Evolutionary conservation across 2,329 filamentous ascomycete genomes (phyloP).

Genomic region (Coniella lustricola): DNA sequence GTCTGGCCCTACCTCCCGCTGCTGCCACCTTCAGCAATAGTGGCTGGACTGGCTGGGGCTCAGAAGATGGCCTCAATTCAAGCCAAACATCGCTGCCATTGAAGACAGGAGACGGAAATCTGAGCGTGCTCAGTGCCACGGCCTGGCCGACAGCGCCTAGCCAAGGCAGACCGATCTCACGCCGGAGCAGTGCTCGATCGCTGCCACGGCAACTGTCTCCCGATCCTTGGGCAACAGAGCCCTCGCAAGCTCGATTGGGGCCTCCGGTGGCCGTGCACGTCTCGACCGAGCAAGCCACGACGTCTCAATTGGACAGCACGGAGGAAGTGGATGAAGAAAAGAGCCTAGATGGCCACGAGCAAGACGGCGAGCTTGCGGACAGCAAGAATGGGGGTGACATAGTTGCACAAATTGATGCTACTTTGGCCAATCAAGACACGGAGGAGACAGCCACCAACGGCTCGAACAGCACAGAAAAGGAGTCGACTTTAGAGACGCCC

Average conservation of each 20-base stretch:
- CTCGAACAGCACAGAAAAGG: neutral
- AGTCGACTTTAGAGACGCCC: neutral
- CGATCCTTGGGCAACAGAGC: conserved; percentile 35
- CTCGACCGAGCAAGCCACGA: conserved; percentile 13
- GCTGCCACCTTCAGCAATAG: conserved; percentile 12
- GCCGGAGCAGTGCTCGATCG: conserved; percentile 15
- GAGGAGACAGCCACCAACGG: neutral
- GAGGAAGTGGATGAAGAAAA: conserved; percentile 10
- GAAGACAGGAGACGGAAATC: conserved; percentile 26
- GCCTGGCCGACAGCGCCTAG: conserved; percentile 32
- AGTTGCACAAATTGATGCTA: neutral
- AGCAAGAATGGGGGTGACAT: neutral
- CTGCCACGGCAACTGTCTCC: conserved; percentile 29
- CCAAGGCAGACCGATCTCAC: conserved; percentile 20
- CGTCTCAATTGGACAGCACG: conserved; percentile 12
- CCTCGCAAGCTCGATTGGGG: conserved; percentile 17
- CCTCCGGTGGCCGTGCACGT: conserved; percentile 10
- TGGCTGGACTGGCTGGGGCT: conserved; percentile 27
- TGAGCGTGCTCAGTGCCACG: conserved; percentile 28
- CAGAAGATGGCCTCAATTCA: conserved; percentile 16
- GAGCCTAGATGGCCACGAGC: neutral
- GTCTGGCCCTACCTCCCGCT: conserved; percentile 20
- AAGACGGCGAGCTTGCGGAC: neutral
- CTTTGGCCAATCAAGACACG: neutral
- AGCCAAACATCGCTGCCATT: conserved; percentile 23